A percentile compares a stretch with the other conserved stretches of the same genome.
phyloP scores from a whole-genome alignment of 306 rosid species.

The Lupinus albus region DNA sequence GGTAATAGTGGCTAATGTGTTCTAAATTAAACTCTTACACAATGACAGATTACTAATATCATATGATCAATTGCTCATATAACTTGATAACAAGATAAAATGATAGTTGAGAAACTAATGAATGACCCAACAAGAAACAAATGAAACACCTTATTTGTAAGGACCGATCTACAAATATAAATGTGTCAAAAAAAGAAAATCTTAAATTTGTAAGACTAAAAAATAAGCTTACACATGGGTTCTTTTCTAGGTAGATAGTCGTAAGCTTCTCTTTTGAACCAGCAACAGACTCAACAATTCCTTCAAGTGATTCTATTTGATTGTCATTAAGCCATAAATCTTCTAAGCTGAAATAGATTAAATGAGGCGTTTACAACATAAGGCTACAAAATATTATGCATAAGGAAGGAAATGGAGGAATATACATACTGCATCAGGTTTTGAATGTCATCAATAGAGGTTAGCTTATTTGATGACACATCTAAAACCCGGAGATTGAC shows the following conservation, averaged over 20 bases:
- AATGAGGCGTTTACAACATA: constrained; percentile 35
- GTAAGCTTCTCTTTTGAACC: constrained; percentile 85
- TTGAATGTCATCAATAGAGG: constrained; percentile 62
- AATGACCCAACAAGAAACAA: constrained; percentile 1
- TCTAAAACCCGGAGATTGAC: constrained; percentile 84
- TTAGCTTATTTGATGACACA: constrained; percentile 84
- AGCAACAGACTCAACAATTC: constrained; percentile 66
- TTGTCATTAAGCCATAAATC: constrained; percentile 97
- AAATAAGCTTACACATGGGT: constrained; percentile 77
- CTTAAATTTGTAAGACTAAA: constrained; percentile 4
- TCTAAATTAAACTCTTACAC: background rate
- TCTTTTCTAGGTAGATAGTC: constrained; percentile 85
- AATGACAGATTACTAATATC: constrained; percentile 18
- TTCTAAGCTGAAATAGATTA: constrained; percentile 66
- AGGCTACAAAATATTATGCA: background rate
- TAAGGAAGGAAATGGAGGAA: background rate
- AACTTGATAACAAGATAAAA: background rate
- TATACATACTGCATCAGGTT: constrained; percentile 64
- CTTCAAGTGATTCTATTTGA: constrained; percentile 71
- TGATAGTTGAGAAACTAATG: constrained; percentile 16
- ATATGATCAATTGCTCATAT: background rate
- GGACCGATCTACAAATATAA: background rate
- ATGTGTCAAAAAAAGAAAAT: background rate
- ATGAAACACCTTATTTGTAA: background rate
- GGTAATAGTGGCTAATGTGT: background rate